Evolutionary conservation across 2,329 filamentous ascomycete species (phyloP).

Genomic region (Epichloe hybrida): DNA sequence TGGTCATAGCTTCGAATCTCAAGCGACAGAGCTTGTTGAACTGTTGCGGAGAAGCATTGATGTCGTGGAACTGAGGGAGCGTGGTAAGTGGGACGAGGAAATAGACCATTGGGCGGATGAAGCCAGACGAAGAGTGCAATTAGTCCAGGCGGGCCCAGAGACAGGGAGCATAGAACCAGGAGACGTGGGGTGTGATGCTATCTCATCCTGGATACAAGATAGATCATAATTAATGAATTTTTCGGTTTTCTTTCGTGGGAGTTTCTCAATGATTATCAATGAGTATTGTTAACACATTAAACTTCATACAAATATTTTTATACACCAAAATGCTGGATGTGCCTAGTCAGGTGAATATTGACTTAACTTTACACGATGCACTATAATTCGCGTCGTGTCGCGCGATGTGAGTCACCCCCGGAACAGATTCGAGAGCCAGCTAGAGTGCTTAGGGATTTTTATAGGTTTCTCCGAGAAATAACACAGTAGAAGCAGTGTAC

Average conservation of each 20-base stretch:
- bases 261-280: not conserved
- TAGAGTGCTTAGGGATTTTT: too few species aligned
- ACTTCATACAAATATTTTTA: too few species aligned
- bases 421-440: too few species aligned
- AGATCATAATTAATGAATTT: not conserved
- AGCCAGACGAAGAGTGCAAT: constrained; percentile 23
- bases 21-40: constrained; percentile 32
- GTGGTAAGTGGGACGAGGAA: constrained; percentile 27
- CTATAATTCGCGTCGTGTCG: too few species aligned
- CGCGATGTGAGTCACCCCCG: too few species aligned
- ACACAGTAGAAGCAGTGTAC: too few species aligned
- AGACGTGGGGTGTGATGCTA: constrained; percentile 13
- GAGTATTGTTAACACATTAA: too few species aligned
- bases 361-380: too few species aligned
- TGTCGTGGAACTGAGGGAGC: constrained; percentile 30
- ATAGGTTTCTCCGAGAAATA: too few species aligned
- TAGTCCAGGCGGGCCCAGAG: constrained; percentile 23
- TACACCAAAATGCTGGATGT: too few species aligned
- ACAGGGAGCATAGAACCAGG: constrained; percentile 14
- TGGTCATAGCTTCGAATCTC: constrained; percentile 31
- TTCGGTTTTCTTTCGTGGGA: not conserved
- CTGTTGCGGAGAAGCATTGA: constrained; percentile 37
- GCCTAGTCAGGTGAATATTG: too few species aligned
- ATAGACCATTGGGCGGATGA: constrained; percentile 20
- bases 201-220: constrained; percentile 19